These are phyloP conservation scores for Microbotryum scabiosae DNA, from an alignment of 1,284 basidiomycete species.

Conservation along the genomic window DNA sequence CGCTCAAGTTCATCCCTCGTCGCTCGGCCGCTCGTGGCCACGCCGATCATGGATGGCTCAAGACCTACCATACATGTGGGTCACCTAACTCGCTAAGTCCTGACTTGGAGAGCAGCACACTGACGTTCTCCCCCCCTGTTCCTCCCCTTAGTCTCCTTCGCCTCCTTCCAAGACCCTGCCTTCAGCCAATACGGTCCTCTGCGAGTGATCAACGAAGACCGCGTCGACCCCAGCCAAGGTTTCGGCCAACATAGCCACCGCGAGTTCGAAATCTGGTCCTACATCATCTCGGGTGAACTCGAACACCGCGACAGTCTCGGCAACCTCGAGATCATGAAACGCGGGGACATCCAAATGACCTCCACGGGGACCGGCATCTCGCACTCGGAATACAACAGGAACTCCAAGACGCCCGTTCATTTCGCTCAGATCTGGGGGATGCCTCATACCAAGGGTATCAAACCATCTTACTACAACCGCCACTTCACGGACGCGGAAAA, in stretches of 20 bases:
- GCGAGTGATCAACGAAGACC: constrained; percentile 74
- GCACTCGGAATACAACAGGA: constrained; percentile 61
- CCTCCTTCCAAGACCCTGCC: constrained; percentile 11
- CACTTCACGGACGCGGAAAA: constrained; percentile 76
- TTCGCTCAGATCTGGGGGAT: constrained; percentile 83
- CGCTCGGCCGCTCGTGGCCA: constrained; percentile 49
- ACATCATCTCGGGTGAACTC: constrained; percentile 65
- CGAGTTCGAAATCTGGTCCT: constrained; percentile 69
- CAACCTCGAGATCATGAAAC: constrained; percentile 74
- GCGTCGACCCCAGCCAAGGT: constrained; percentile 64
- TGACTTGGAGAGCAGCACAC: background rate
- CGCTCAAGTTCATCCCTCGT: constrained; percentile 28
- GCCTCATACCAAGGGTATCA: constrained; percentile 50
- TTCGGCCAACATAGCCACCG: constrained; percentile 78
- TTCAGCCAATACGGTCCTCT: constrained; percentile 40
- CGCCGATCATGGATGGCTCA: constrained; percentile 80
- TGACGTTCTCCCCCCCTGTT: background rate
- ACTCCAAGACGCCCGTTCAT: constrained; percentile 51
- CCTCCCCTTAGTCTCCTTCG: constrained; percentile 12
- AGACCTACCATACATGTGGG: constrained; percentile 39
- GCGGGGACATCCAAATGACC: constrained; percentile 84
- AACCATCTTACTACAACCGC: constrained; percentile 72
- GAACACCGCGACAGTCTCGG: constrained; percentile 70
- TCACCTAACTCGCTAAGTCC: background rate
- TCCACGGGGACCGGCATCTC: constrained; percentile 77